Percentiles rank a stretch among this genome's conserved stretches.
phyloP scores from a whole-genome alignment of 768 basidiomycete genomes.

The Gloeopeniophorella convolvens region DNA sequence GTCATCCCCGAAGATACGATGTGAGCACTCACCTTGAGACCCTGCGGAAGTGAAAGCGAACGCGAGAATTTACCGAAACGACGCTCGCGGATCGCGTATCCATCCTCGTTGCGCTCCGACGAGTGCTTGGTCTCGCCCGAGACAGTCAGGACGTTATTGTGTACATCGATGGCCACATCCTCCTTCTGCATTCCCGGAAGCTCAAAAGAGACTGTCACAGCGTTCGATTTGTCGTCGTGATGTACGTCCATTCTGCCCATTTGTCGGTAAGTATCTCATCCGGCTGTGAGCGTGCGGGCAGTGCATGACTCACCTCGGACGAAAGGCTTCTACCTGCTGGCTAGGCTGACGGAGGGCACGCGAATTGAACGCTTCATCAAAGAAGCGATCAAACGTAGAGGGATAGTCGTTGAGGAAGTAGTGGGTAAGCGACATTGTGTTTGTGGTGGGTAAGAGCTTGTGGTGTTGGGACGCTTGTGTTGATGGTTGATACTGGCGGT shows the following conservation, averaged over 20 bases:
- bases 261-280: too few relatives aligned
- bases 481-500: too few relatives aligned
- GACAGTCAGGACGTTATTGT: constrained; percentile 43
- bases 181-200: constrained; percentile 50
- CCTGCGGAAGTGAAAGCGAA: constrained; percentile 21
- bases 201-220: constrained; percentile 51
- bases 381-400: constrained; percentile 38
- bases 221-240: constrained; percentile 40
- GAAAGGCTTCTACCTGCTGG: constrained; percentile 5
- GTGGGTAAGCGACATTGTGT: constrained; percentile 33
- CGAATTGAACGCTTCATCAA: constrained; percentile 35
- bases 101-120: constrained; percentile 30
- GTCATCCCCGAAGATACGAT: too few relatives aligned
- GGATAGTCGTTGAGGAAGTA: constrained; percentile 36
- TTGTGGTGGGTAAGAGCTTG: too few relatives aligned
- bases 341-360: constrained; percentile 16
- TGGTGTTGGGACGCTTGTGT: too few relatives aligned
- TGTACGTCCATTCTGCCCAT: constrained; percentile 55
- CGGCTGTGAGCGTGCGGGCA: neutral
- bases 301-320: constrained; percentile 8
- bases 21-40: constrained; percentile 17
- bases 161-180: constrained; percentile 45
- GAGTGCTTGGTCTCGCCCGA: constrained; percentile 40
- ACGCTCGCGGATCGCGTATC: constrained; percentile 31
- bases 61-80: constrained; percentile 27